Evolutionary conservation across 257 asterid species (phyloP).

Genomic region (Solanum paucissectum): DNA sequence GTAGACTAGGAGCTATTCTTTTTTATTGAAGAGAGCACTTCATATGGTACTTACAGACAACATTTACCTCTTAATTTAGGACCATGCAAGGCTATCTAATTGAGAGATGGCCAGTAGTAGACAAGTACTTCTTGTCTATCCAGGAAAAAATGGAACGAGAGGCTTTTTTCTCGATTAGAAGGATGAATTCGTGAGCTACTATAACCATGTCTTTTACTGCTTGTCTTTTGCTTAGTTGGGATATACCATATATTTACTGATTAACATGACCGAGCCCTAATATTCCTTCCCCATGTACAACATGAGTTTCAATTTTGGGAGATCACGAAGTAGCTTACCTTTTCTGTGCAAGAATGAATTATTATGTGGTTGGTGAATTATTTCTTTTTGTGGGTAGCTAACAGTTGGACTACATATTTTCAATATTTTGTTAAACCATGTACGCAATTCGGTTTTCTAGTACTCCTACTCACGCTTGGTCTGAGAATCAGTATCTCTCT

Average conservation of each 20-base stretch:
- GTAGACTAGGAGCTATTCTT: background rate
- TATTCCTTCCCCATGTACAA: background rate
- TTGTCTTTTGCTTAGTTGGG: background rate
- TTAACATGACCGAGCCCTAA: background rate
- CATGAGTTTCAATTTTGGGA: background rate
- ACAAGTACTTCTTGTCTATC: background rate
- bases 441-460: background rate
- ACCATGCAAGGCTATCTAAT: background rate
- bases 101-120: background rate
- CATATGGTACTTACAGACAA: background rate
- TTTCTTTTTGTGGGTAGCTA: background rate
- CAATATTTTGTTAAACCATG: background rate
- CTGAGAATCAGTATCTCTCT: background rate
- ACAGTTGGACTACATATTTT: background rate
- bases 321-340: background rate
- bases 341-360: background rate
- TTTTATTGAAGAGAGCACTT: background rate
- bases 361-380: background rate
- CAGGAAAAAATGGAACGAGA: background rate
- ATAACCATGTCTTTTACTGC: background rate
- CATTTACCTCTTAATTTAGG: background rate
- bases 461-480: background rate
- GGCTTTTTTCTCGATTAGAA: background rate
- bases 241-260: background rate
- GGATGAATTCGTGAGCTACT: background rate